Evolutionary conservation across 768 basidiomycete species (phyloP).

Genomic region (Psilocybe tampanensis): DNA sequence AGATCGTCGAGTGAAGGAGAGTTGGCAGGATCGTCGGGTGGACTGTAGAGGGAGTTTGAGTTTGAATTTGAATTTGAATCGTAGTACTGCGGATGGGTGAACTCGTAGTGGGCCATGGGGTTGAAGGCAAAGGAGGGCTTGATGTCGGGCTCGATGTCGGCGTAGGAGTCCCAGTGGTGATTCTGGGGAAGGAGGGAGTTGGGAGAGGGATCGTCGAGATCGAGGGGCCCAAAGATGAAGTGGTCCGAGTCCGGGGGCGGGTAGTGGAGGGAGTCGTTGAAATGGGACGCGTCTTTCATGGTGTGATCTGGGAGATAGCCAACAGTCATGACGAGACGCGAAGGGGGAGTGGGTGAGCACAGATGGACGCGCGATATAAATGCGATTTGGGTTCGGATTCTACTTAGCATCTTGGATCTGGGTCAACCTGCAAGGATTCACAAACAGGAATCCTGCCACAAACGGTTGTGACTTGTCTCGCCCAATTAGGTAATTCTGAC

Average conservation of each 20-base stretch:
- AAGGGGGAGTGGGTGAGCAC: conserved; percentile 30
- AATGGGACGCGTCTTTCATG: conserved; percentile 13
- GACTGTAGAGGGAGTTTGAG: conserved; percentile 27
- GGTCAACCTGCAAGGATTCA: conserved; percentile 6
- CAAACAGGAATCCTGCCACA: conserved; percentile 13
- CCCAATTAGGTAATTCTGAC: conserved; percentile 18
- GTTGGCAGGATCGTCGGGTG: conserved; percentile 34
- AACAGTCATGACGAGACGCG: conserved; percentile 18
- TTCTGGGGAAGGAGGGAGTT: conserved; percentile 27
- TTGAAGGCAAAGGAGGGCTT: conserved; percentile 39
- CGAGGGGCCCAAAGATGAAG: conserved; percentile 61
- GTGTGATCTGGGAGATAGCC: neutral
- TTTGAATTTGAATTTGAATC: conserved; percentile 22
- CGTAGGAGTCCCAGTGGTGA: conserved; percentile 39
- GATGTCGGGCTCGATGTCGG: conserved; percentile 42
- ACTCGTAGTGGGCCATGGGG: conserved; percentile 29
- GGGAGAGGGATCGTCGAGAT: conserved; percentile 49
- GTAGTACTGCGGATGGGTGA: conserved; percentile 2
- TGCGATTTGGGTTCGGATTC: conserved; percentile 32
- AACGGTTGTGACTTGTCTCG: neutral
- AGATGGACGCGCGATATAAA: conserved; percentile 31
- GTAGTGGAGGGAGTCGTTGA: conserved; percentile 29
- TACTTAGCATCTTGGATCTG: conserved; percentile 9
- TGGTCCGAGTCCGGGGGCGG: conserved; percentile 45
- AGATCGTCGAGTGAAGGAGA: conserved; percentile 51